Base-by-base conservation (phyloP, 148 eudicot genomes). In the Pharnaceum exiguum region DNA sequence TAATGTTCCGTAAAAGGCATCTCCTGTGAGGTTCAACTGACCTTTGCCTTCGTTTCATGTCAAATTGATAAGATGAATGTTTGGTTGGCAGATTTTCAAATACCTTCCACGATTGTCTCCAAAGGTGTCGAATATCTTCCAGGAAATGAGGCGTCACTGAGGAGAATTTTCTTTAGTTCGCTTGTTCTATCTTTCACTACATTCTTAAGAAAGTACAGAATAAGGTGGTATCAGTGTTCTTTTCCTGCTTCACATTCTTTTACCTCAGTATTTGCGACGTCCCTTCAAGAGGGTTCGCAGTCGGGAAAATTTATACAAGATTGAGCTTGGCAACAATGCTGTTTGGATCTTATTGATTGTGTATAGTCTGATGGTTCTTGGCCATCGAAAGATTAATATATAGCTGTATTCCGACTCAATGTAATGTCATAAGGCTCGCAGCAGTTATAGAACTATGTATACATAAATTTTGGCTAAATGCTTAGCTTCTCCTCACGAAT, bases 51-150 rank as follows among this genome's bases (percentile, higher is more conserved):
- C 31, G 18, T 18, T 16, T 45, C 31, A 22, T 7, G 6, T 17
- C 32, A 39, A 26, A 21, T 28, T 52, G 47, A 44, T 55, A 28
- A 39, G 38, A 35, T 35, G 7, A 8, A 35, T 55, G 46, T 15
- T 59, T 11, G 13, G 32, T 49, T 52, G 63, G 63, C 89, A 93
- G 99, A 8, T 93, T 75, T 93, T 89, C 72, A 93, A 86, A 57
- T 89, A 63, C 74, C 90, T 93, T 53, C 99, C 99, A 38, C 73
- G 91, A 60, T 74, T 93, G 54, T 85, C 89, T 30, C 89, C 96
- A 2, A 82, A 70, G 74, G 91, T 83, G 66, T 45, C 80, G 10
- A 89, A 67, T 45, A 85, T 85, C 40, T 78, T 93, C 83, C 81
- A 65, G 46, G 89, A 86, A 72, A 83, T 89, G 89, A 77, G 62